phyloP scores from a whole-genome alignment of 1,139 yeast species.

The Hemisphaericaspora xylofermentans region DNA sequence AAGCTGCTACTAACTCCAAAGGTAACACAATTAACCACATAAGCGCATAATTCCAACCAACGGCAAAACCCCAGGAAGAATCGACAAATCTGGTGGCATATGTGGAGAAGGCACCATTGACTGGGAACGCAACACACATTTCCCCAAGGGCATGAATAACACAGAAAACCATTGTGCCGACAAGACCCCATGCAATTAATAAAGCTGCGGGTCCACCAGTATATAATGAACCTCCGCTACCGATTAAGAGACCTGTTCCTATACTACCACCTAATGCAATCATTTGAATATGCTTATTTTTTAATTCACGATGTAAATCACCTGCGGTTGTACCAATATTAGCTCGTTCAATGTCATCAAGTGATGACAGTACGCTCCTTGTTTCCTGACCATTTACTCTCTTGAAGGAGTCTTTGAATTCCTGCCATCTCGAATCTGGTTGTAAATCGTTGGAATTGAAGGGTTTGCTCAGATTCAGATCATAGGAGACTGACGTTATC shows the following conservation, averaged over 20 bases:
- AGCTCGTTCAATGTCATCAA: conserved; percentile 29
- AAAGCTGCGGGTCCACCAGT: conserved; percentile 83
- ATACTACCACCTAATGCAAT: conserved; percentile 67
- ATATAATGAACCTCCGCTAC: conserved; percentile 65
- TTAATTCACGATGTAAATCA: conserved; percentile 39
- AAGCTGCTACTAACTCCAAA: conserved; percentile 73
- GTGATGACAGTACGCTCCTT: no score
- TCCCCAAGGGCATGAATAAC: conserved; percentile 88
- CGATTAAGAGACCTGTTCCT: conserved; percentile 72
- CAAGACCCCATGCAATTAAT: conserved; percentile 63
- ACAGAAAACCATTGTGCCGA: conserved; percentile 69
- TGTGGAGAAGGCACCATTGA: conserved; percentile 76
- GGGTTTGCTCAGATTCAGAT: not conserved
- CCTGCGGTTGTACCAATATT: conserved; percentile 28
- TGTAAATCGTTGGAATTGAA: conserved; percentile 1
- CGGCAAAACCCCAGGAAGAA: conserved; percentile 74
- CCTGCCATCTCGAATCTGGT: conserved; percentile 17
- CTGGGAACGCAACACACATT: conserved; percentile 74
- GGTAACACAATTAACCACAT: conserved; percentile 81
- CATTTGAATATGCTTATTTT: conserved; percentile 58
- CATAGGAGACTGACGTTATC: not conserved
- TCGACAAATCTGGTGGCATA: conserved; percentile 72
- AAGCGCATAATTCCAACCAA: conserved; percentile 78
- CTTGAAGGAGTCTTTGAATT: conserved; percentile 38
- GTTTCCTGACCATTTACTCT: conserved; percentile 19